A percentile compares a stretch with the other conserved stretches of the same genome.
These are phyloP conservation scores for Porphyra umbilicalis DNA, from an alignment of 31 red algal genomes.

Conservation along the genomic window DNA sequence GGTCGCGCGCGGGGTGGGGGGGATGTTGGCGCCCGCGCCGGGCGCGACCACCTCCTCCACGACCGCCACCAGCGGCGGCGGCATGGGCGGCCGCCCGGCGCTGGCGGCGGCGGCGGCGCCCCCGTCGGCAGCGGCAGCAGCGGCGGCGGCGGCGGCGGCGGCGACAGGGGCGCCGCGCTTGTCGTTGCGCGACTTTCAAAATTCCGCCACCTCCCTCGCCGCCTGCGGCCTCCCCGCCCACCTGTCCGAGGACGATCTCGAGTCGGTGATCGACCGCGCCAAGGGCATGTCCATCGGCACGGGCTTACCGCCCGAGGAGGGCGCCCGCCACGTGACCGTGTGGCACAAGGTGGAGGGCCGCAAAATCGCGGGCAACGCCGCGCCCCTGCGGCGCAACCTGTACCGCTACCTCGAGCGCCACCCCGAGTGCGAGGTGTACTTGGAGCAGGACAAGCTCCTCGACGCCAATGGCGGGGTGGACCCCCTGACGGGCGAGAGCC, in stretches of 20 bases:
- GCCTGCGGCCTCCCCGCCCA: not conserved
- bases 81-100: not conserved
- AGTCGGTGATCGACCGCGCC: not conserved
- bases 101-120: not conserved
- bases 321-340: slow-evolving; percentile 74
- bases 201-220: not conserved
- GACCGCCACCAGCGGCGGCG: not conserved
- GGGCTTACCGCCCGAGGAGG: slow-evolving; percentile 30
- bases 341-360: slow-evolving; percentile 84
- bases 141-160: not conserved
- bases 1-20: not conserved
- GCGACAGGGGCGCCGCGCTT: not conserved
- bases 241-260: not conserved
- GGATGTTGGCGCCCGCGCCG: not conserved
- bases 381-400: slow-evolving; percentile 86
- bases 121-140: not conserved
- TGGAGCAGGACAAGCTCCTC: slow-evolving; percentile 70
- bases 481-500: slow-evolving; percentile 51
- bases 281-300: slow-evolving; percentile 1
- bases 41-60: not conserved
- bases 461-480: slow-evolving; percentile 50
- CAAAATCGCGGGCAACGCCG: slow-evolving; percentile 98
- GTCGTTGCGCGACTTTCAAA: not conserved
- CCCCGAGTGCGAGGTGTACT: slow-evolving; percentile 87
- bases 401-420: slow-evolving; percentile 65